Evolutionary conservation across 805 yeast genomes (phyloP).

Genomic region (Pichia paraexigua): DNA sequence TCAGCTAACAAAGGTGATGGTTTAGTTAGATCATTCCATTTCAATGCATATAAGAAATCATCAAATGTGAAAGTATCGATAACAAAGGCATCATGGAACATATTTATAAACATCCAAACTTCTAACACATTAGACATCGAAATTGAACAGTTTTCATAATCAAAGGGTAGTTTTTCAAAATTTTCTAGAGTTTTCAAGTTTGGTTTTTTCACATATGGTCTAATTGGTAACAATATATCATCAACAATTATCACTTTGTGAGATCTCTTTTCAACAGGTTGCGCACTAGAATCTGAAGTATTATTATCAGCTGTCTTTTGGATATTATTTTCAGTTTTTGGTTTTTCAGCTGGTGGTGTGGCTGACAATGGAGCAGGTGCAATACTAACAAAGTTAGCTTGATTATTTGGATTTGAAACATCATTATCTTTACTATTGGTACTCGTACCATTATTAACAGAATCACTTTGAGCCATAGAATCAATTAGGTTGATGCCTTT

Average conservation of each 20-base stretch:
- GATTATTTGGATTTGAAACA: not conserved
- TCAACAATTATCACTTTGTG: slow-evolving; percentile 18
- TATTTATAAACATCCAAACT: slow-evolving; percentile 67
- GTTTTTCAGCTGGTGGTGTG: not conserved
- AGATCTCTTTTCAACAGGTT: slow-evolving; percentile 3
- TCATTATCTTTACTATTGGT: not conserved
- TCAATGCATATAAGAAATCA: slow-evolving; percentile 56
- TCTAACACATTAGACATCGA: slow-evolving; percentile 45
- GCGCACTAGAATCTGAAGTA: not conserved
- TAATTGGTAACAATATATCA: slow-evolving; percentile 27
- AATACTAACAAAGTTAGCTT: slow-evolving; percentile 2
- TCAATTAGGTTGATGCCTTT: not conserved
- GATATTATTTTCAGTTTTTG: not conserved
- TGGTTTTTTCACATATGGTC: slow-evolving; percentile 18
- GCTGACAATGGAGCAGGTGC: slow-evolving; percentile 6
- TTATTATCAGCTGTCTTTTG: not conserved
- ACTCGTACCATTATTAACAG: not conserved
- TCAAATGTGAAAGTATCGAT: slow-evolving; percentile 77
- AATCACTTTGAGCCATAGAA: not conserved
- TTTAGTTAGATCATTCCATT: slow-evolving; percentile 37
- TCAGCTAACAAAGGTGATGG: slow-evolving; percentile 53
- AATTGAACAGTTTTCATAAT: not conserved
- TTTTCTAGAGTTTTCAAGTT: slow-evolving; percentile 17
- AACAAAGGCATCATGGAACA: slow-evolving; percentile 54
- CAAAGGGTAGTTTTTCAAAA: slow-evolving; percentile 15